Evolutionary conservation across 1,139 yeast genomes (phyloP), one percentile per base, ranked within the genome.

Genomic region (Scheffersomyces stambukii): DNA sequence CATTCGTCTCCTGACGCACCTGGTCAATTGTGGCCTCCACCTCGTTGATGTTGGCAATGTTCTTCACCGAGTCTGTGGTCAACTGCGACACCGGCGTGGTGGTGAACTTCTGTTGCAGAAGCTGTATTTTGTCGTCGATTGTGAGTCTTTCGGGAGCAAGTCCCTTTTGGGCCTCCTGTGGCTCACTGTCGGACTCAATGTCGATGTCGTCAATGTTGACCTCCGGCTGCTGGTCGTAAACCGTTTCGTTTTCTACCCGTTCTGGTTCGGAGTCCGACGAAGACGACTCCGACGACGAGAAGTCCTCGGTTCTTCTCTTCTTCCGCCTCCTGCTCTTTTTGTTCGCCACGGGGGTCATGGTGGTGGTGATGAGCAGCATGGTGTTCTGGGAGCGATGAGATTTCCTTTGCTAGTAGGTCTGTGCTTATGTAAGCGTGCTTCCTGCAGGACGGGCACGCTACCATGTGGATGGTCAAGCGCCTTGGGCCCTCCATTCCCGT

Each of bases 271-370:
- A 54, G 5, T 64, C 60, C 3, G 71, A 64, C 1, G 71, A 63
- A 13, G 77, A 70, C 14, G 64, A 64, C 19, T 74, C 75, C 24
- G 60, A 61, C 4, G 66, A 59, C 0, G 71, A 64, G 24, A 62
- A 61, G 35, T 64, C 78, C 32, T 79, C 84, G 0, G 89, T 81
- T 76, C 89, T 80, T 75, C 88, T 78, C 75, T 79, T 81, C 70
- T 81, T 81, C 50, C 81, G 64, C 41, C 82, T 71, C 49, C 72
- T 57, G 32, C 69, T 40, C 27, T 30, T 35, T 12, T 28, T 32
- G 21, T 27, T 29, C 16, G 10, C 20, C 23, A 28, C n/a, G 10
- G 16, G 19, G 12, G 16, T 21, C 10, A 5, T 21, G 9, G 5
- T 8, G 5, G 5, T 6, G n/a, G 8, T 21, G 5, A 6, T 10